Percentiles rank a stretch among this genome's conserved stretches.
Evolutionary conservation across 2,329 filamentous ascomycete species (phyloP).

Genomic region (Arthrobotrys iridis): DNA sequence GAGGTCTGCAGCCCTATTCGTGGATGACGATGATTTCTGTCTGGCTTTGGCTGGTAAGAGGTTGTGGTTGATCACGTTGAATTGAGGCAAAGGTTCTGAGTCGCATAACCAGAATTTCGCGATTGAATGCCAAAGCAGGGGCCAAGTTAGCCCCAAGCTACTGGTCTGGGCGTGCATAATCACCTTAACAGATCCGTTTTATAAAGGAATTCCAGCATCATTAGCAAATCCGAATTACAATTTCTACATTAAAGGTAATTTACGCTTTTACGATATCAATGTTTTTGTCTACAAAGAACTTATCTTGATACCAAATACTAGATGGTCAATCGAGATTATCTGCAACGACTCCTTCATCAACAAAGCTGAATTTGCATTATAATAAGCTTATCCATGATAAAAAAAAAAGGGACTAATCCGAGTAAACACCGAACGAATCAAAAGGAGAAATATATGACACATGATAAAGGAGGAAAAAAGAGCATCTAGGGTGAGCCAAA

Average conservation of each 20-base stretch:
- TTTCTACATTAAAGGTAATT: too few species aligned
- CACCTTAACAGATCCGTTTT: neutral
- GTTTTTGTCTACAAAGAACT: neutral
- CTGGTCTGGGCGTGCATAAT: neutral
- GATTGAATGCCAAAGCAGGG: conserved; percentile 8
- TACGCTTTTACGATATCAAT: neutral
- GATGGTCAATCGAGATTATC: neutral
- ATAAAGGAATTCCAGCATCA: too few species aligned
- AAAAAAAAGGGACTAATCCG: conserved; percentile 42
- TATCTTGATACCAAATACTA: neutral
- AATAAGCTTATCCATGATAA: conserved; percentile 49
- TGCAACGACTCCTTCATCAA: conserved; percentile 16
- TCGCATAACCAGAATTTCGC: conserved; percentile 12
- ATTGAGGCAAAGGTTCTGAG: neutral
- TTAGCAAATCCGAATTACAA: too few species aligned
- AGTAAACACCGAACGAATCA: conserved; percentile 51
- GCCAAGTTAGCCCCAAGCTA: neutral
- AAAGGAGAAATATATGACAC: conserved; percentile 38
- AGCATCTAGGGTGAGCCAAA: conserved; percentile 33
- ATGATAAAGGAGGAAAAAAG: conserved; percentile 18
- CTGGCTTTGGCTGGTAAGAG: neutral
- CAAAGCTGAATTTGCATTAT: conserved; percentile 54
- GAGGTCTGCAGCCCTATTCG: neutral
- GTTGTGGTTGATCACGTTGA: conserved; percentile 21
- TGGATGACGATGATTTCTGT: neutral